Evolutionary conservation across 768 basidiomycete genomes (phyloP).

Genomic region (Tylopilus balloui): DNA sequence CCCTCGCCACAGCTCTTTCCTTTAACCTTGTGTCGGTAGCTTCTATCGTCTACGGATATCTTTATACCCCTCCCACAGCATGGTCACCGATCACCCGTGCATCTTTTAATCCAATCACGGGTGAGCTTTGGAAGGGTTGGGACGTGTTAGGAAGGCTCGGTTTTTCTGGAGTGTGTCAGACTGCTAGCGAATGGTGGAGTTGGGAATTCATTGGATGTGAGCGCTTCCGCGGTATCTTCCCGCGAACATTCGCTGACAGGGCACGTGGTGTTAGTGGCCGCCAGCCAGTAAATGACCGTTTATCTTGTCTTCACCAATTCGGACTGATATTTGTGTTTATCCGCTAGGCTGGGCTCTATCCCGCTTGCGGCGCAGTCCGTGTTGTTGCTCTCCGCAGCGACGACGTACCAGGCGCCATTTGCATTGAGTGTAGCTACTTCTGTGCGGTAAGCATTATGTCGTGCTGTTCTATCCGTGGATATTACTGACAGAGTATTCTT

Average conservation of each 20-base stretch:
- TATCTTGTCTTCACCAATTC: not conserved
- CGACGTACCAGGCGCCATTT: slow-evolving; percentile 80
- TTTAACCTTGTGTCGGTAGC: slow-evolving; percentile 76
- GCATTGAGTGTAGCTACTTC: slow-evolving; percentile 79
- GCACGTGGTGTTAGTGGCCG: slow-evolving; percentile 38
- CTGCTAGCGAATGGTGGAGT: slow-evolving; percentile 94
- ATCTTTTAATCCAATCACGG: slow-evolving; percentile 45
- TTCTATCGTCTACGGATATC: slow-evolving; percentile 60
- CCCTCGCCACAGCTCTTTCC: slow-evolving; percentile 81
- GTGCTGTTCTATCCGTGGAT: not conserved
- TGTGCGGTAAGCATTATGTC: slow-evolving; percentile 55
- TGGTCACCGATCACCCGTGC: slow-evolving; percentile 51
- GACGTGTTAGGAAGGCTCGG: slow-evolving; percentile 72
- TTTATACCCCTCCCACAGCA: slow-evolving; percentile 61
- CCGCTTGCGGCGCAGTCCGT: slow-evolving; percentile 87
- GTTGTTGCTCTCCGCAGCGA: slow-evolving; percentile 68
- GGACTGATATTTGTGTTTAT: slow-evolving; percentile 9
- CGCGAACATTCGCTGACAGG: not conserved
- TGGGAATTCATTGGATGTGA: slow-evolving; percentile 77
- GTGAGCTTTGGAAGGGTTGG: slow-evolving; percentile 61
- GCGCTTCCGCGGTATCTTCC: not conserved
- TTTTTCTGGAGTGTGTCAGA: slow-evolving; percentile 76
- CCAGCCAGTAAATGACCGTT: slow-evolving; percentile 40
- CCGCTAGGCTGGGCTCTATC: slow-evolving; percentile 65
- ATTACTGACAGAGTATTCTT: not conserved